Base-by-base conservation (phyloP, 352 stramenopile species). In the Pythium volutum region DNA sequence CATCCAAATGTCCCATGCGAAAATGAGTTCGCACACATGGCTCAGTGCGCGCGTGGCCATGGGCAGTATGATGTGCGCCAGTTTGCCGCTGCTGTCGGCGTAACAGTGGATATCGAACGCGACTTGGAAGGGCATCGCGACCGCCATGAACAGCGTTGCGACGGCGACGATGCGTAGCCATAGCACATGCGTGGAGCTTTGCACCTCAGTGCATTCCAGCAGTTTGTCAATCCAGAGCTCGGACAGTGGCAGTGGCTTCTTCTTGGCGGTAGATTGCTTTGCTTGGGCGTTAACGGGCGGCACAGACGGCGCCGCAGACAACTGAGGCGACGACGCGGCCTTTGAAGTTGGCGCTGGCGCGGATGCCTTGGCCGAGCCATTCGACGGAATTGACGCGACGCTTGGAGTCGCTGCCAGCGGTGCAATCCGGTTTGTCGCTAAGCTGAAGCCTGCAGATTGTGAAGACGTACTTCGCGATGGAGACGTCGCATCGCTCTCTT, bases 171-270 rank as follows among this genome's bases (percentile, higher is more conserved):
- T 29, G 2, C 64, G 57, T 42, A 87, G 70, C 80, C 80, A 89
- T 7, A 76, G 54, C 5, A 88, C 56, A 56, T 88, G 84, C 27
- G 79, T 73, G 16, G 46, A 51, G 33, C 73, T 86, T 38, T 89
- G 80, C n/a, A 84, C 82, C 27, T 88, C 76, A 0, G 67, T 67
- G 29, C 78, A 77, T 2, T 73, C 47, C 1, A 71, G 33, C 16
- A 89, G 41, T 26, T 70, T 66, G 48, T 88, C 79, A 14, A 88
- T 76, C 79, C 79, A 87, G 1, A 82, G 51, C 36, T 70, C 54
- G 36, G 38, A 14, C 18, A 11, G 7, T 51, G 1, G 11, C 52
- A 34, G 12, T 12, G 11, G 3, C 16, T 11, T 9, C 53, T 4
- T 2, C 29, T 43, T 15, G 3, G 22, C 2, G n/a, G n/a, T n/a